A percentile compares a stretch with the other conserved stretches of the same genome.
These are phyloP conservation scores for Eleusine indica DNA, from an alignment of 176 grass and related monocot genomes.

Conservation along the genomic window DNA sequence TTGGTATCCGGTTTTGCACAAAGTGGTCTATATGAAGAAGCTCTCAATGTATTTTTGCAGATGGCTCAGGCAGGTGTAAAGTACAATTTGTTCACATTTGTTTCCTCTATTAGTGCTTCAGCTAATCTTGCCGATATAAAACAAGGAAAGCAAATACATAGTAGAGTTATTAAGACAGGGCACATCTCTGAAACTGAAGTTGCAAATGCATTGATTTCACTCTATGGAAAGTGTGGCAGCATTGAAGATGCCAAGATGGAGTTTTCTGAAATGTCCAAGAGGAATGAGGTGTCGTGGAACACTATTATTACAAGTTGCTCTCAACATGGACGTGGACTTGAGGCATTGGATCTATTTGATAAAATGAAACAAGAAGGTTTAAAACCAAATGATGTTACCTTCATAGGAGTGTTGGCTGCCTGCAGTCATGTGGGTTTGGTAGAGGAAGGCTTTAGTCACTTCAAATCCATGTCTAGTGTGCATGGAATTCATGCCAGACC, in stretches of 20 bases:
- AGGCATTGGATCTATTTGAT: conserved; percentile 67
- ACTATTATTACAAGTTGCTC: conserved; percentile 67
- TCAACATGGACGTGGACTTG: conserved; percentile 63
- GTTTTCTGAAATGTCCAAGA: conserved; percentile 54
- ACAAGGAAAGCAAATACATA: conserved; percentile 78
- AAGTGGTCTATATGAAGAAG: conserved; percentile 63
- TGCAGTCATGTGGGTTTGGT: conserved; percentile 81
- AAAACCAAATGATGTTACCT: conserved; percentile 71
- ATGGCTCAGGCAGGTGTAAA: conserved; percentile 61
- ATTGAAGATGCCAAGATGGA: conserved; percentile 68
- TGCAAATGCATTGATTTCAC: conserved; percentile 73
- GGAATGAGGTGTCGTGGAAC: conserved; percentile 61
- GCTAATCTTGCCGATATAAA: conserved; percentile 75
- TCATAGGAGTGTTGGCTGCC: conserved; percentile 76
- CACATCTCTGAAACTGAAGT: conserved; percentile 61
- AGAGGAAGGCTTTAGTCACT: conserved; percentile 65
- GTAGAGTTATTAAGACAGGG: conserved; percentile 63
- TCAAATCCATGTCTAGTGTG: conserved; percentile 56
- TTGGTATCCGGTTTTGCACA: conserved; percentile 74
- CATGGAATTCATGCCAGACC: conserved; percentile 48
- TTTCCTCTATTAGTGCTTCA: conserved; percentile 66
- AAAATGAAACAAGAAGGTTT: conserved; percentile 63
- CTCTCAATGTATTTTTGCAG: conserved; percentile 58
- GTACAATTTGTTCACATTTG: conserved; percentile 69
- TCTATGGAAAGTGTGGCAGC: conserved; percentile 76